phyloP scores from a whole-genome alignment of 371 early-diverging fungal species.

The Spraguea lophii region DNA sequence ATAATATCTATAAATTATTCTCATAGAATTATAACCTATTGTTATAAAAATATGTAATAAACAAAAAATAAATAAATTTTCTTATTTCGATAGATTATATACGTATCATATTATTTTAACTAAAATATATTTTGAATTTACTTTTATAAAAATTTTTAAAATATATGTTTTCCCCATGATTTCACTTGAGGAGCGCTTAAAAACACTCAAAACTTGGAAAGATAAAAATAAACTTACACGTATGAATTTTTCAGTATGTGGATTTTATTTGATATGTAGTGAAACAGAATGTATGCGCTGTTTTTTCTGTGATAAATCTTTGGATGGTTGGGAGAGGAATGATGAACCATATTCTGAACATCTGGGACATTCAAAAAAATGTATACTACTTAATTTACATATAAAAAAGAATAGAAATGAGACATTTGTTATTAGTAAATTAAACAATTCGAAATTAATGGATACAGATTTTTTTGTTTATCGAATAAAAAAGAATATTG shows the following conservation, averaged over 20 bases:
- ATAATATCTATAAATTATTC: too few relatives aligned
- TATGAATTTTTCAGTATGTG: slow-evolving; percentile 2
- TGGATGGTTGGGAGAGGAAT: slow-evolving; percentile 28
- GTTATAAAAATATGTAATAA: too few relatives aligned
- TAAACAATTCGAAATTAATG: too few relatives aligned
- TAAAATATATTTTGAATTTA: background rate
- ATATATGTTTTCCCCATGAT: slow-evolving; percentile 4
- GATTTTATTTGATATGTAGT: slow-evolving; percentile 3
- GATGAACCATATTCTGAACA: slow-evolving; percentile 32
- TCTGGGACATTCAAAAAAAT: slow-evolving; percentile 19
- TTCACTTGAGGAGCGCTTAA: slow-evolving; percentile 12
- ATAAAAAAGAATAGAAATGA: background rate
- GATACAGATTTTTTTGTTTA: too few relatives aligned
- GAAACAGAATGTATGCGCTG: slow-evolving; percentile 5
- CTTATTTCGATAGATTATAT: too few relatives aligned
- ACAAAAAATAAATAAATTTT: too few relatives aligned
- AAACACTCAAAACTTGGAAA: slow-evolving; percentile 11
- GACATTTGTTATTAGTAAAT: too few relatives aligned
- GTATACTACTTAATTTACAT: slow-evolving; percentile 19
- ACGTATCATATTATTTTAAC: too few relatives aligned
- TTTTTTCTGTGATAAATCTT: slow-evolving; percentile 27
- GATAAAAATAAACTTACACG: background rate
- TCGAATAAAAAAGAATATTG: too few relatives aligned
- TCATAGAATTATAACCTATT: too few relatives aligned
- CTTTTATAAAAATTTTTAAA: background rate